These are phyloP conservation scores for Pleurotus sapidus DNA, from an alignment of 768 basidiomycete species.

Conservation along the genomic window DNA sequence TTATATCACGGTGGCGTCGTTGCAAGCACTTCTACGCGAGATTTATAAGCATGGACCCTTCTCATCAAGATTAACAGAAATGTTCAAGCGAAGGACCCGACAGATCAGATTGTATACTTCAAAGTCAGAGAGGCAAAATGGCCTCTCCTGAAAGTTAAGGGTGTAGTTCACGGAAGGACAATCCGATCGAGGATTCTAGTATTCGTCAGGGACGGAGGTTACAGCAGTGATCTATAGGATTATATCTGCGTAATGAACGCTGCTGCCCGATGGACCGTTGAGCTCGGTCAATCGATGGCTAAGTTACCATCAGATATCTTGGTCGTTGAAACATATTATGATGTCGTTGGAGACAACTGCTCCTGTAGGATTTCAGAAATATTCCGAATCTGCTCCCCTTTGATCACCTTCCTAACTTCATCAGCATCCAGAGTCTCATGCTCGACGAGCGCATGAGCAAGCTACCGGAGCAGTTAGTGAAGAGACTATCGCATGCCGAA, in stretches of 20 bases:
- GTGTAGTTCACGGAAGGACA: background rate
- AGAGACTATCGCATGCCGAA: constrained; percentile 11
- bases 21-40: too few relatives aligned
- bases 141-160: background rate
- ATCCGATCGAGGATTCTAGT: constrained; percentile 7
- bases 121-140: constrained; percentile 2
- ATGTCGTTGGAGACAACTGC: constrained; percentile 37
- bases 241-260: background rate
- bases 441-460: constrained; percentile 90
- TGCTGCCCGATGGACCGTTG: too few relatives aligned
- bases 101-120: constrained; percentile 4
- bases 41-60: background rate
- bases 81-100: background rate
- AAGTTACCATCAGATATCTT: background rate
- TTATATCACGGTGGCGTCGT: too few relatives aligned
- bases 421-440: constrained; percentile 89
- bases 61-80: constrained; percentile 2
- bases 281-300: too few relatives aligned
- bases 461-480: constrained; percentile 36
- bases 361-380: constrained; percentile 66
- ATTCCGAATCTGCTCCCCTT: constrained; percentile 74
- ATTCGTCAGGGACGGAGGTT: background rate
- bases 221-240: background rate
- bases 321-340: background rate
- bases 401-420: constrained; percentile 84